Base-by-base conservation (phyloP, 1,284 basidiomycete species). In the Mycena sp. region DNA sequence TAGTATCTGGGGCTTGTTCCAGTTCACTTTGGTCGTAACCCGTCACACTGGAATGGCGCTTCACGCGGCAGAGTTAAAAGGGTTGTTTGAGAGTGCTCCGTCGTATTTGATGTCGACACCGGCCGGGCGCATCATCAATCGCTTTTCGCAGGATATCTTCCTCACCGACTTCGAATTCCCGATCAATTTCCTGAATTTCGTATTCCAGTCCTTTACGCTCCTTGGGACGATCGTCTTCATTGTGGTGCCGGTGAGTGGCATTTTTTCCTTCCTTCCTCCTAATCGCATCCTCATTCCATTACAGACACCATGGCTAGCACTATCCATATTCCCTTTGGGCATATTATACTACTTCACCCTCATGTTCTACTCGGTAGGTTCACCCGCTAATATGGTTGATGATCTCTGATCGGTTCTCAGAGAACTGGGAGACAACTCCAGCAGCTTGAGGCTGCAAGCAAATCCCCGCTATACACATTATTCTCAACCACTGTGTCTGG, bases 401-500 rank as follows among this genome's bases (percentile, higher is more conserved):
- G 19, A 12, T n/a, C 49, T 32, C 37, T 44, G 6, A 26, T 11
- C 5, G 6, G 21, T 12, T 41, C 19, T n/a, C 41, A 61, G 70
- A 67, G 52, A 63, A 74, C 66, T 12, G 67, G 63, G 17, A 55
- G 57, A 25, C 71, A 69, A 46, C 58, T 74, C 3, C 71, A 73
- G 53, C 65, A 65, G 19, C 60, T 73, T 4, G 64, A 61, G 7
- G 67, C 69, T 35, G 65, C 63, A 10, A 70, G 70, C 44, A 74
- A 74, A 45, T 71, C 68, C 11, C 73, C 73, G 4, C 37, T 74
- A 21, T 71, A 72, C 53, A 69, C 71, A 3, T 51, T 59, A 7
- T 74, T 74, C 44, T 67, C 69, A 4, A 71, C 69, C 0, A 69
- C 71, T 2, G 56, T 74, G 7, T 58, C 67, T 4, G 73, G 73